phyloP scores from a whole-genome alignment of 1,284 basidiomycete genomes.

The Leccinum insolens region DNA sequence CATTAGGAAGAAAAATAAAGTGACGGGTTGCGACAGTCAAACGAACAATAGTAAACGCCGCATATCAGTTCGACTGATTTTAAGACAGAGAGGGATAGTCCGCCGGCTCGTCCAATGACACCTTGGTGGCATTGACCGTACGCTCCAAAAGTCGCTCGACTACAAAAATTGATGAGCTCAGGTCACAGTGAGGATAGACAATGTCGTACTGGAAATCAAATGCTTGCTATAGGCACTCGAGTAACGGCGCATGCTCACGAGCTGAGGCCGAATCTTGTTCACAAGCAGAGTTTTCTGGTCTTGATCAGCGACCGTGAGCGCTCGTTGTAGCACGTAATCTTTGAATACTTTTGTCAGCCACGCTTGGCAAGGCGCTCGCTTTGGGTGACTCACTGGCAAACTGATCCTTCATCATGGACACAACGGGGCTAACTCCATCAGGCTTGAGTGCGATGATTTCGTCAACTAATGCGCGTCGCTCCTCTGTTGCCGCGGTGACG shows the following conservation, averaged over 20 bases:
- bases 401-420: constrained; percentile 89
- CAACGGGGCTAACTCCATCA: constrained; percentile 66
- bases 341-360: constrained; percentile 9
- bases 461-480: constrained; percentile 71
- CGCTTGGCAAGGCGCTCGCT: not conserved
- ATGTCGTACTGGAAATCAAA: constrained; percentile 69
- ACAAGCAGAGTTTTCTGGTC: constrained; percentile 72
- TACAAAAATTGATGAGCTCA: constrained; percentile 31
- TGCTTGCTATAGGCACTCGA: constrained; percentile 79
- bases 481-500: constrained; percentile 63
- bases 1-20: constrained; percentile 7
- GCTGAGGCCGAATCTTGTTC: constrained; percentile 63
- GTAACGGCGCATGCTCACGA: constrained; percentile 71
- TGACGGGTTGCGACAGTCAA: constrained; percentile 15
- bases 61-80: constrained; percentile 18
- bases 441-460: constrained; percentile 76
- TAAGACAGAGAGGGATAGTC: constrained; percentile 36
- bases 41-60: constrained; percentile 3
- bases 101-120: constrained; percentile 28
- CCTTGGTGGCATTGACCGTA: constrained; percentile 31
- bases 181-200: not conserved
- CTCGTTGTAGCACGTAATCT: constrained; percentile 86
- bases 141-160: constrained; percentile 71
- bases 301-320: constrained; percentile 68
- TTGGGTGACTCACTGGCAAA: constrained; percentile 71